A percentile compares a stretch with the other conserved stretches of the same genome.
These are phyloP conservation scores for Metrosideros polymorpha DNA, from an alignment of 441 rosid species.

Conservation along the genomic window DNA sequence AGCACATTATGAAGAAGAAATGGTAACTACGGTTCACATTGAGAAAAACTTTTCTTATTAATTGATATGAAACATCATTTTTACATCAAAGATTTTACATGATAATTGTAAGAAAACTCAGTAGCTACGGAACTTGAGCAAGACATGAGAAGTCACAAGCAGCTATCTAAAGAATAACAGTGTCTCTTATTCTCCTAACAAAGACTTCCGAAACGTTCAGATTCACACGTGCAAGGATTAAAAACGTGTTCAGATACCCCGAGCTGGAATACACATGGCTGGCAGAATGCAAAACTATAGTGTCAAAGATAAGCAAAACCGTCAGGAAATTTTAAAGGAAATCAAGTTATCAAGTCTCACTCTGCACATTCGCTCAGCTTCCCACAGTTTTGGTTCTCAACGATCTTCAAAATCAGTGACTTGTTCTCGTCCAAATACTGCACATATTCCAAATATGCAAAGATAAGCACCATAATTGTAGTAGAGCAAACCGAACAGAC, in stretches of 20 bases:
- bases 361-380: slow-evolving; percentile 92
- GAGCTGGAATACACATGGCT: not conserved
- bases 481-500: not conserved
- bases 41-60: not conserved
- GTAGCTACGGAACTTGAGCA: not conserved
- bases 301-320: not conserved
- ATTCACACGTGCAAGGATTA: not conserved
- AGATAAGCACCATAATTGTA: not conserved
- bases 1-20: not conserved
- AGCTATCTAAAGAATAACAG: not conserved
- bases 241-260: not conserved
- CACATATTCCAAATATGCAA: not conserved
- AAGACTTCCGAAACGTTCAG: not conserved
- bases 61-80: not conserved
- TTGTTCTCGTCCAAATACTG: slow-evolving; percentile 99
- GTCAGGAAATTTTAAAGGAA: not conserved
- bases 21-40: not conserved
- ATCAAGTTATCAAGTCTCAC: slow-evolving; percentile 32
- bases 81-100: not conserved
- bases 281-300: not conserved
- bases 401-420: slow-evolving; percentile 95
- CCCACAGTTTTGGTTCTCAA: slow-evolving; percentile 94
- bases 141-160: not conserved
- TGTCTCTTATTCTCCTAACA: not conserved
- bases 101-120: not conserved